Percentiles rank a stretch among this genome's conserved stretches.
Evolutionary conservation across 164 flowering plant species (phyloP).

Genomic region (Santalum album): DNA sequence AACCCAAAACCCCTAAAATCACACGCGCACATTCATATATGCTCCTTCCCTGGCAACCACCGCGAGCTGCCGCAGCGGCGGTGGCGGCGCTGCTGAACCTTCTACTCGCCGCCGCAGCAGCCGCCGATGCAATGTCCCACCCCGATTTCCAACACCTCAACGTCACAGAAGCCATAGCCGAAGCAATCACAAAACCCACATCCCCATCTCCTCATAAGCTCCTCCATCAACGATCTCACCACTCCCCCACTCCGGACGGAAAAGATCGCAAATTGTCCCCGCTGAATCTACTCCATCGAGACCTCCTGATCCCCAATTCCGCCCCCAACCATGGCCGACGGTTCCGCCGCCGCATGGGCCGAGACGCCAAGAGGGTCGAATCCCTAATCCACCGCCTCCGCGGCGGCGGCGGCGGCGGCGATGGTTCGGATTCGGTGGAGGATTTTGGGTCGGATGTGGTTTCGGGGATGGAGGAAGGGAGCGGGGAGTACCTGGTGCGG

Average conservation of each 20-base stretch:
- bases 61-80: too few relatives aligned
- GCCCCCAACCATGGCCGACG: conserved; percentile 19
- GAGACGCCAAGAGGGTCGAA: conserved; percentile 45
- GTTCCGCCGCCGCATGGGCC: conserved; percentile 34
- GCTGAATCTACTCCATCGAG: conserved; percentile 37
- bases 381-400: conserved; percentile 29
- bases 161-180: background rate
- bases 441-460: conserved; percentile 79
- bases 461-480: conserved; percentile 90
- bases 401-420: conserved; percentile 4
- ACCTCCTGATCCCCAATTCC: conserved; percentile 11
- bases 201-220: background rate
- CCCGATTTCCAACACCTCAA: background rate
- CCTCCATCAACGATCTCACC: background rate
- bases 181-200: background rate
- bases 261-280: background rate
- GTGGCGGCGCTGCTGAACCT: background rate
- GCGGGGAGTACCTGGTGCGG: conserved; percentile 82
- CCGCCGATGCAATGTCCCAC: background rate
- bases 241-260: background rate
- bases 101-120: background rate
- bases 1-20: too few relatives aligned
- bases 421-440: too few relatives aligned
- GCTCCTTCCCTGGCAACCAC: too few relatives aligned
- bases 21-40: too few relatives aligned